phyloP scores from a whole-genome alignment of 192 early-diverging fungal species.

The Linnemannia exigua region DNA sequence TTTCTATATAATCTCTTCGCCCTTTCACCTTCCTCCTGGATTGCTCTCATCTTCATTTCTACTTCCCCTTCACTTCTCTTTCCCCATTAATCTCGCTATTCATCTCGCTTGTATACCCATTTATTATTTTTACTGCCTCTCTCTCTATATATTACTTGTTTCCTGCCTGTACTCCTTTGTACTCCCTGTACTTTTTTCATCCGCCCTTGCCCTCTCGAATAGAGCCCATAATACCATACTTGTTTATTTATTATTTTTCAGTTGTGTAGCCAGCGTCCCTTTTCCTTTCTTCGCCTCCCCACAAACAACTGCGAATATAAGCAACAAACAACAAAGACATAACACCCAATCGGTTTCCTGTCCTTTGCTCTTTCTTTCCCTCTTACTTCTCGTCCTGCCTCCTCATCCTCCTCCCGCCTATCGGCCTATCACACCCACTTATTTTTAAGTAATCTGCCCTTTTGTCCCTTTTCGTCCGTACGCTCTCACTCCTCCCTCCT shows the following conservation, averaged over 20 bases:
- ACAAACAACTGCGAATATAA: no score
- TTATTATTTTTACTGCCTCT: background rate
- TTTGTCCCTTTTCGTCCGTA: background rate
- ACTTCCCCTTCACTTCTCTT: background rate
- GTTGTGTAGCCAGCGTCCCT: background rate
- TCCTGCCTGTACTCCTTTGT: background rate
- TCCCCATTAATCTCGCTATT: background rate
- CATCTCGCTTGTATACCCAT: background rate
- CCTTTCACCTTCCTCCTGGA: background rate
- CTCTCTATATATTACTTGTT: no score
- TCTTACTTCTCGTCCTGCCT: background rate
- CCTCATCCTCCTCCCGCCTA: background rate
- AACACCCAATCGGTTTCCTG: background rate
- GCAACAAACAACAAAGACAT: background rate
- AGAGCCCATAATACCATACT: background rate
- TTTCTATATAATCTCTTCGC: background rate
- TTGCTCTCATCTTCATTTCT: slow-evolving; percentile 1
- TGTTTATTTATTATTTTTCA: slow-evolving; percentile 2
- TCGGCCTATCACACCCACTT: background rate
- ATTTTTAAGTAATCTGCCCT: slow-evolving; percentile 17
- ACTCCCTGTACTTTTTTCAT: background rate
- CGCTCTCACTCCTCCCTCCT: background rate
- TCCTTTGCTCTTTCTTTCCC: background rate
- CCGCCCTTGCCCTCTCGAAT: background rate
- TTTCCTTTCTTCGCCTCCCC: background rate